Evolutionary conservation across 1,284 basidiomycete genomes (phyloP).

Genomic region (Schizophyllum commune): DNA sequence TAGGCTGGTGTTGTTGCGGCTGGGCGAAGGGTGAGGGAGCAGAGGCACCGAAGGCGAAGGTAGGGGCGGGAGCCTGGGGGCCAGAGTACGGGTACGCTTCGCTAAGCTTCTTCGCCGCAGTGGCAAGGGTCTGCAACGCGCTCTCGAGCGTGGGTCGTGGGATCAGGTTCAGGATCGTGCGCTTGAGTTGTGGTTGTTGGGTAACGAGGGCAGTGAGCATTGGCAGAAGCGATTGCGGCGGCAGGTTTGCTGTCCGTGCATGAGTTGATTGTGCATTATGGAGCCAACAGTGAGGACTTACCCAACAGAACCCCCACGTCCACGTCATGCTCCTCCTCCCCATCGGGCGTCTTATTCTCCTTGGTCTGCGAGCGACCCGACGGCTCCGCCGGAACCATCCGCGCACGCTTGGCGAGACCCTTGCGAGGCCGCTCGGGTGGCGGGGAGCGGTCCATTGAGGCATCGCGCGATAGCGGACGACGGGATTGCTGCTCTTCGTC

Average conservation of each 20-base stretch:
- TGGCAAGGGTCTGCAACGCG: constrained; percentile 58
- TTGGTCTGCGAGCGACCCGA: constrained; percentile 30
- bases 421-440: constrained; percentile 69
- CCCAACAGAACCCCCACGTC: constrained; percentile 76
- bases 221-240: constrained; percentile 64
- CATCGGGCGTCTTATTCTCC: constrained; percentile 34
- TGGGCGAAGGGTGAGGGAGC: background rate
- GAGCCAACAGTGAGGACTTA: constrained; percentile 26
- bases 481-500: constrained; percentile 33
- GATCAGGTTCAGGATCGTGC: constrained; percentile 61
- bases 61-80: background rate
- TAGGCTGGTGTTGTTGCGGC: constrained; percentile 19
- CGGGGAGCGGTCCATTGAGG: constrained; percentile 74
- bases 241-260: constrained; percentile 51
- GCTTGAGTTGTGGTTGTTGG: constrained; percentile 60
- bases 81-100: constrained; percentile 78
- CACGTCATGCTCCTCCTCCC: constrained; percentile 47
- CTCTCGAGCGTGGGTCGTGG: constrained; percentile 71
- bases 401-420: constrained; percentile 57
- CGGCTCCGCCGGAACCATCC: constrained; percentile 33
- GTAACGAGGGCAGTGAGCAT: constrained; percentile 59
- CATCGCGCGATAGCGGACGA: constrained; percentile 33
- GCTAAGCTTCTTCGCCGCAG: constrained; percentile 61
- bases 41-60: constrained; percentile 1
- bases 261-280: constrained; percentile 7